Conservation (phyloP, 1,284 basidiomycete genomes). For the Microbotryum lychnidis-dioicae region DNA sequence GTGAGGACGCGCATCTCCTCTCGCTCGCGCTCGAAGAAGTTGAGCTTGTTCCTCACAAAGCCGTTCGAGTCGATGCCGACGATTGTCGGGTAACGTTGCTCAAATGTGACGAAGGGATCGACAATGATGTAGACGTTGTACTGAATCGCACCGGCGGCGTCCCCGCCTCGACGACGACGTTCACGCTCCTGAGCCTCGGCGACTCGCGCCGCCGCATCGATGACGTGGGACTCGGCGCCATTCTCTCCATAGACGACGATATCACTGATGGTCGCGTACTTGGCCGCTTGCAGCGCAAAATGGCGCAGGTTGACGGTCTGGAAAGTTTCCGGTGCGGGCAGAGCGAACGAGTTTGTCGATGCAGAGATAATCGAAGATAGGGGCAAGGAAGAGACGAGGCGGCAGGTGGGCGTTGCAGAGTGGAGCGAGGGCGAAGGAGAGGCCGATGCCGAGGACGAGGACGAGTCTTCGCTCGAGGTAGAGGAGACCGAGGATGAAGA, state of each 20-base stretch:
- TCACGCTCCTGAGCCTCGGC: constrained; percentile 49
- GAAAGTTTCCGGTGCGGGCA: constrained; percentile 56
- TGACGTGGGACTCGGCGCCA: constrained; percentile 47
- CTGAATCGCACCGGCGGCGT: constrained; percentile 45
- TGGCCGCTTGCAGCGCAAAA: constrained; percentile 47
- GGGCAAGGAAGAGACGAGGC: constrained; percentile 26
- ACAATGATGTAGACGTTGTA: constrained; percentile 83
- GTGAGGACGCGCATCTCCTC: constrained; percentile 86
- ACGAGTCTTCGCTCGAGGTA: constrained; percentile 3
- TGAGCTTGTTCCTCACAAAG: constrained; percentile 42
- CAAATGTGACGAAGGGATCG: constrained; percentile 51
- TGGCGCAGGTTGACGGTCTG: constrained; percentile 34
- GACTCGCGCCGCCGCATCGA: constrained; percentile 42
- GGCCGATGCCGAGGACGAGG: constrained; percentile 13
- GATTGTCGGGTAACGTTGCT: constrained; percentile 46
- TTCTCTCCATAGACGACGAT: constrained; percentile 76
- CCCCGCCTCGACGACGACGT: constrained; percentile 29
- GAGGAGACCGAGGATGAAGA: constrained; percentile 12
- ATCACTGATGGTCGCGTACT: constrained; percentile 81
- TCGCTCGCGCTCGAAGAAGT: constrained; percentile 55
- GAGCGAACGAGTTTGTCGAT: constrained; percentile 52
- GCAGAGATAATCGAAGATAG: constrained; percentile 41
- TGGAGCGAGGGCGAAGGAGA: constrained; percentile 8
- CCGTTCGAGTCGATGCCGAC: constrained; percentile 49
- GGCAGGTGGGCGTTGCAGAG: constrained; percentile 3